phyloP scores from a whole-genome alignment of 2,329 filamentous ascomycete genomes.

The Lecanosticta acicola region DNA sequence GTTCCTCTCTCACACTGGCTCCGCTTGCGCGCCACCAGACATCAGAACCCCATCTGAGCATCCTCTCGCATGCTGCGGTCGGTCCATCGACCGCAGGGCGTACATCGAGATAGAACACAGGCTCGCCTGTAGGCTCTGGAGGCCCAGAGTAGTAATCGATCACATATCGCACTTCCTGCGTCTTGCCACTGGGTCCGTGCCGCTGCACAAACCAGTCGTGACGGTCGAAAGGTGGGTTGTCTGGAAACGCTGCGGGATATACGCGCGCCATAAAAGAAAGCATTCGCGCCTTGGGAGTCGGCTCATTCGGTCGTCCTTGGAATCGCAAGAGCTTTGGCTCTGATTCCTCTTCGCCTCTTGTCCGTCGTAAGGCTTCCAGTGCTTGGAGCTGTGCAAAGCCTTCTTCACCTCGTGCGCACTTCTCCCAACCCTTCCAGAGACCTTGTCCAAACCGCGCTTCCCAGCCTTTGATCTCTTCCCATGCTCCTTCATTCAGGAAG shows the following conservation, averaged over 20 bases:
- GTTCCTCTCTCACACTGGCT: constrained; percentile 53
- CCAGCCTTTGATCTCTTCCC: constrained; percentile 92
- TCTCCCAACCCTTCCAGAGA: constrained; percentile 47
- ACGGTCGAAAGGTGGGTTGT: constrained; percentile 85
- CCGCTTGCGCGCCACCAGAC: constrained; percentile 89
- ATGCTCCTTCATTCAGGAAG: constrained; percentile 95
- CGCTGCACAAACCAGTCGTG: constrained; percentile 95
- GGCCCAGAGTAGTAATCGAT: constrained; percentile 68
- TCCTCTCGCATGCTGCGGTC: constrained; percentile 69
- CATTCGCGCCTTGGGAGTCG: constrained; percentile 87
- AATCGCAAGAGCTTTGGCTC: constrained; percentile 77
- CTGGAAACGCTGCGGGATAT: constrained; percentile 72
- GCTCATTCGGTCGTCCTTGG: constrained; percentile 79
- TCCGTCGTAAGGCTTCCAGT: constrained; percentile 23
- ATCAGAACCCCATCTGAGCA: constrained; percentile 86
- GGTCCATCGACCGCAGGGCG: constrained; percentile 81
- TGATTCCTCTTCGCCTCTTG: constrained; percentile 20
- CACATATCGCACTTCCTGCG: constrained; percentile 80
- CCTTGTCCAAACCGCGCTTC: constrained; percentile 78
- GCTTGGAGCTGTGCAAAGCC: constrained; percentile 24
- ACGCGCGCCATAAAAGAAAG: constrained; percentile 71
- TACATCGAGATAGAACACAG: constrained; percentile 93
- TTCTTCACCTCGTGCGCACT: constrained; percentile 32
- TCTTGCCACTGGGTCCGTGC: constrained; percentile 57
- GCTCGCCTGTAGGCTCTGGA: constrained; percentile 77